phyloP scores from a whole-genome alignment of 768 basidiomycete genomes.

The Boletus rubescentipes region DNA sequence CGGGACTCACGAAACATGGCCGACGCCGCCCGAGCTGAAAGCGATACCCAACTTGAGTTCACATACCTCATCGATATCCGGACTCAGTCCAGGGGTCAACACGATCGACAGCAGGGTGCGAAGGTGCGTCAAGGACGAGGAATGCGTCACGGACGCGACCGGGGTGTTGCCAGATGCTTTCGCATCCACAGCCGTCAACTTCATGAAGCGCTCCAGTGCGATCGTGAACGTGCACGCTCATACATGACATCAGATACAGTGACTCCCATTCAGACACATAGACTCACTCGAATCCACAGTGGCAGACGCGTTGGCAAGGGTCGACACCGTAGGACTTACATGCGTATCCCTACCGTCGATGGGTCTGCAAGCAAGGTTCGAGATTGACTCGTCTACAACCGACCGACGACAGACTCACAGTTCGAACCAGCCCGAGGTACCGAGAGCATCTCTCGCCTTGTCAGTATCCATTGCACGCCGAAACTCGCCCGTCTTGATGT shows the following conservation, averaged over 20 bases:
- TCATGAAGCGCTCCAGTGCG: conserved; percentile 51
- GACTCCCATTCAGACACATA: conserved; percentile 4
- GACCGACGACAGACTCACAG: conserved; percentile 44
- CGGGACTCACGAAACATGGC: conserved; percentile 48
- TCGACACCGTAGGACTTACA: conserved; percentile 25
- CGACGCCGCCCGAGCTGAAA: conserved; percentile 39
- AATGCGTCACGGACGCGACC: conserved; percentile 35
- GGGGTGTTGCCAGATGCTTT: conserved; percentile 50
- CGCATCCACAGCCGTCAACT: conserved; percentile 46
- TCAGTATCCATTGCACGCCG: conserved; percentile 76
- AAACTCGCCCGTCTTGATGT: conserved; percentile 78
- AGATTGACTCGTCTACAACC: not conserved
- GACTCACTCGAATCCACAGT: conserved; percentile 27
- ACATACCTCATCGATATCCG: conserved; percentile 70
- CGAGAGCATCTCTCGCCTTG: conserved; percentile 74
- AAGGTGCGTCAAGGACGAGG: conserved; percentile 52
- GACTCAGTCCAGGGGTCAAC: conserved; percentile 68
- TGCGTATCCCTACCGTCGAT: conserved; percentile 29
- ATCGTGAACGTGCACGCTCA: conserved; percentile 51
- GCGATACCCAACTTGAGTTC: conserved; percentile 51
- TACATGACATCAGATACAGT: conserved; percentile 22
- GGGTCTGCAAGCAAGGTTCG: conserved; percentile 11
- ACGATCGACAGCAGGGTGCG: conserved; percentile 61
- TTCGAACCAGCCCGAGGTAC: conserved; percentile 70
- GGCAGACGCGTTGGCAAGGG: conserved; percentile 17